Evolutionary conservation across 1,284 basidiomycete genomes (phyloP).

Genomic region (Exobasidium rhododendri): DNA sequence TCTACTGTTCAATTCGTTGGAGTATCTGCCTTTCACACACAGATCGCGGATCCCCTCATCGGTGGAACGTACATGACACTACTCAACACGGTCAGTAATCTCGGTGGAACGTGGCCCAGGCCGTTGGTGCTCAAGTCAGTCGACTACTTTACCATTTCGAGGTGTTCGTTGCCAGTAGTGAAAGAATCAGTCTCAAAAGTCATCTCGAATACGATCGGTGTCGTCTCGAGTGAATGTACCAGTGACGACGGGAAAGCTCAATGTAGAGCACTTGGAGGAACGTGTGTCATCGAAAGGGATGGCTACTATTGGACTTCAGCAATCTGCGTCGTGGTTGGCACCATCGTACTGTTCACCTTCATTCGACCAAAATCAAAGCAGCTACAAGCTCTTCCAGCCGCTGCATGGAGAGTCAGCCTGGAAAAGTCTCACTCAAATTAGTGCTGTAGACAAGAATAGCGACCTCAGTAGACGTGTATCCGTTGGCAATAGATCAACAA

Average conservation of each 20-base stretch:
- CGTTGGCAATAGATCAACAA: too few relatives aligned
- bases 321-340: slow-evolving; percentile 74
- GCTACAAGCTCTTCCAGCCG: slow-evolving; percentile 63
- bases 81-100: slow-evolving; percentile 91
- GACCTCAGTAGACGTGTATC: too few relatives aligned
- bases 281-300: slow-evolving; percentile 78
- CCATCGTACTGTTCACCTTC: slow-evolving; percentile 66
- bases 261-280: slow-evolving; percentile 73
- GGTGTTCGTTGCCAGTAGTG: slow-evolving; percentile 20
- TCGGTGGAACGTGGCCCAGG: slow-evolving; percentile 96
- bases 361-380: slow-evolving; percentile 79
- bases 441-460: too few relatives aligned
- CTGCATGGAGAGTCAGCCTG: slow-evolving; percentile 42
- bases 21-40: slow-evolving; percentile 95
- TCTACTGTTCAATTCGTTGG: slow-evolving; percentile 98
- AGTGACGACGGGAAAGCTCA: slow-evolving; percentile 66
- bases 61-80: slow-evolving; percentile 68
- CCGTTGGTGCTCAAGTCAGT: slow-evolving; percentile 77
- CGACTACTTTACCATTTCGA: slow-evolving; percentile 44
- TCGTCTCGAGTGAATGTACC: slow-evolving; percentile 38
- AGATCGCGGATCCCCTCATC: slow-evolving; percentile 92
- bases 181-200: slow-evolving; percentile 7
- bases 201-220: slow-evolving; percentile 17
- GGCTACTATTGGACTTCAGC: slow-evolving; percentile 86
- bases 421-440: not conserved